Percentiles rank a stretch among this genome's conserved stretches.
Conservation (phyloP, 352 stramenopile genomes). For the Pythium diclinum region DNA sequence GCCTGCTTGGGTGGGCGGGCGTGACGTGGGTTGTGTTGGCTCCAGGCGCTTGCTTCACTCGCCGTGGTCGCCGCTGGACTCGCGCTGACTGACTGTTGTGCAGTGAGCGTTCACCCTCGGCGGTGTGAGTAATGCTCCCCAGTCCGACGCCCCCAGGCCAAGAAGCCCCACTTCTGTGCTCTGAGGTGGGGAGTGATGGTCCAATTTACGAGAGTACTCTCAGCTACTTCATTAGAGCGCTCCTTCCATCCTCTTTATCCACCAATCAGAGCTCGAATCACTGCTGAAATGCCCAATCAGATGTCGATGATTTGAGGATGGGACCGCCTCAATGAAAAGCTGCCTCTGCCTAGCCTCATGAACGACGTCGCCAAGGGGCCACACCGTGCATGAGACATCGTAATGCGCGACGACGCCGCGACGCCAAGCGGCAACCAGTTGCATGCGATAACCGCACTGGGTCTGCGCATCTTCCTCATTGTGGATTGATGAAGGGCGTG, state of each 20-base stretch:
- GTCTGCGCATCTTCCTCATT: background rate
- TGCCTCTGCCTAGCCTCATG: background rate
- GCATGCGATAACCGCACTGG: background rate
- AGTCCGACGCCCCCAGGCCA: slow-evolving; percentile 24
- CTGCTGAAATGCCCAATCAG: background rate
- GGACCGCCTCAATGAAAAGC: slow-evolving; percentile 7
- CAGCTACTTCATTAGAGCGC: background rate
- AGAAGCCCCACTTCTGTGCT: slow-evolving; percentile 21
- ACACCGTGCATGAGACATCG: slow-evolving; percentile 2
- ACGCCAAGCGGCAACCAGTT: background rate
- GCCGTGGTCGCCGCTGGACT: slow-evolving; percentile 2
- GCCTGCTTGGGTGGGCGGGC: slow-evolving; percentile 5
- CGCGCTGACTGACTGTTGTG: slow-evolving; percentile 12
- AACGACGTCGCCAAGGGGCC: background rate
- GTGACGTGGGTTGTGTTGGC: slow-evolving; percentile 6
- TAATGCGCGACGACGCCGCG: slow-evolving; percentile 3
- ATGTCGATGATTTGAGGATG: background rate
- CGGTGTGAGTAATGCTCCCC: slow-evolving; percentile 29
- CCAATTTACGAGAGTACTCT: background rate
- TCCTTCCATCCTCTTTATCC: background rate
- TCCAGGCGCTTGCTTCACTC: slow-evolving; percentile 2
- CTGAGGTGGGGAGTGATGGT: slow-evolving; percentile 5
- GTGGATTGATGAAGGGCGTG: background rate
- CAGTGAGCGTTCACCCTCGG: slow-evolving; percentile 23
- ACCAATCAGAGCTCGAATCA: background rate